phyloP scores from a whole-genome alignment of 306 rosid genomes.

The Quercus glauca region DNA sequence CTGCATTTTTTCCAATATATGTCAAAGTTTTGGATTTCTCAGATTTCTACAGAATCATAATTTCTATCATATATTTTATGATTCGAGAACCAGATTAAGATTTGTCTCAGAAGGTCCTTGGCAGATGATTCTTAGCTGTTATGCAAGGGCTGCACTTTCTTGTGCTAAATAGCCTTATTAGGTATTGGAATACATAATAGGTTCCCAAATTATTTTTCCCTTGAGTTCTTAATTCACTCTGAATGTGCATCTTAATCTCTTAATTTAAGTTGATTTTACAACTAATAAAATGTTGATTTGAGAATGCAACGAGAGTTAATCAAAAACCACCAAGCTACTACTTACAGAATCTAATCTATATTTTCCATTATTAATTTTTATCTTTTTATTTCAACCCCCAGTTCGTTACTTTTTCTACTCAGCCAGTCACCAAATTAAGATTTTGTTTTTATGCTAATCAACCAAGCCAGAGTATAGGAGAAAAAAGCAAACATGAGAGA shows the following conservation, averaged over 20 bases:
- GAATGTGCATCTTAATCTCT: neutral
- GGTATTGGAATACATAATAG: no score
- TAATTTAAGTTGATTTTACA: neutral
- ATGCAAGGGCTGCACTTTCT: neutral
- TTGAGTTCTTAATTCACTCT: neutral
- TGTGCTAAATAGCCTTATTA: neutral
- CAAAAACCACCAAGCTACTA: neutral
- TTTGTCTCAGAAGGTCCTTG: neutral
- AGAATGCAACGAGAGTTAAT: neutral
- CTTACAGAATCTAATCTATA: neutral
- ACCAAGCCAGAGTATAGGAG: neutral
- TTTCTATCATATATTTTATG: neutral
- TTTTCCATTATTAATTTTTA: neutral
- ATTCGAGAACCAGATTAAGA: neutral
- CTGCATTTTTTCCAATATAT: neutral
- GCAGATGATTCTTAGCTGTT: neutral
- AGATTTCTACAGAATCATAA: neutral
- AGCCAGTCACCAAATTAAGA: no score
- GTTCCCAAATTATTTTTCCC: neutral
- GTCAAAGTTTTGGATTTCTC: neutral
- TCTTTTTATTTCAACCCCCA: neutral
- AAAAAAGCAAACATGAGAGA: neutral
- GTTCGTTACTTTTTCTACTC: neutral
- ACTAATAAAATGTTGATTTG: neutral
- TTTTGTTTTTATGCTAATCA: neutral